Conservation (phyloP, 225 moss, liverwort and hornwort genomes). For the Rhytidiadelphus loreus region DNA sequence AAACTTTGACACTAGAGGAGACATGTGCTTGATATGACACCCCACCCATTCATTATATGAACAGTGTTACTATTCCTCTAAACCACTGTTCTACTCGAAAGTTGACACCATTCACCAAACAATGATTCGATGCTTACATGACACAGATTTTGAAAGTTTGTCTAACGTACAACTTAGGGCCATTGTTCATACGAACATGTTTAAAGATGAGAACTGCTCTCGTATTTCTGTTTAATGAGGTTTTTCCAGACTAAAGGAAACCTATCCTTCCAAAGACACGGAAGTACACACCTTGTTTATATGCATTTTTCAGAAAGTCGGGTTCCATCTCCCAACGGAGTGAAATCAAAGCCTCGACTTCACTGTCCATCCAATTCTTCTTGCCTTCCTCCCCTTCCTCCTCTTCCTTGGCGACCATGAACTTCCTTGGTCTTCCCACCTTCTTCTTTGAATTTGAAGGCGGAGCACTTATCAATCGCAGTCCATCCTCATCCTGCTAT, state of each 20-base stretch:
- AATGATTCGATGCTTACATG: background rate
- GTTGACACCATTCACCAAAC: background rate
- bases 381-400: slow-evolving; percentile 43
- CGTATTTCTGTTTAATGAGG: background rate
- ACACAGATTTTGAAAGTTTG: background rate
- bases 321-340: slow-evolving; percentile 48
- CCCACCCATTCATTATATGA: background rate
- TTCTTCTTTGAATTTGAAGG: slow-evolving; percentile 9
- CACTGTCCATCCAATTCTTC: slow-evolving; percentile 47
- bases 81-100: background rate
- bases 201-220: background rate
- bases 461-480: background rate
- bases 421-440: slow-evolving; percentile 28
- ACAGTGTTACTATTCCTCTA: background rate
- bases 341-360: slow-evolving; percentile 34
- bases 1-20: background rate
- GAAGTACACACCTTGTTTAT: slow-evolving; percentile 26
- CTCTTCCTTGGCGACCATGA: slow-evolving; percentile 14
- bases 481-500: slow-evolving; percentile 23
- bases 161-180: background rate
- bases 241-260: background rate
- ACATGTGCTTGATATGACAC: background rate
- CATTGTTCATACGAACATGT: background rate
- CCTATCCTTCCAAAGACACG: background rate
- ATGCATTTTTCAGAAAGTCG: slow-evolving; percentile 33